phyloP scores from a whole-genome alignment of 2,329 filamentous ascomycete species.

The Stachybotrys chartarum region DNA sequence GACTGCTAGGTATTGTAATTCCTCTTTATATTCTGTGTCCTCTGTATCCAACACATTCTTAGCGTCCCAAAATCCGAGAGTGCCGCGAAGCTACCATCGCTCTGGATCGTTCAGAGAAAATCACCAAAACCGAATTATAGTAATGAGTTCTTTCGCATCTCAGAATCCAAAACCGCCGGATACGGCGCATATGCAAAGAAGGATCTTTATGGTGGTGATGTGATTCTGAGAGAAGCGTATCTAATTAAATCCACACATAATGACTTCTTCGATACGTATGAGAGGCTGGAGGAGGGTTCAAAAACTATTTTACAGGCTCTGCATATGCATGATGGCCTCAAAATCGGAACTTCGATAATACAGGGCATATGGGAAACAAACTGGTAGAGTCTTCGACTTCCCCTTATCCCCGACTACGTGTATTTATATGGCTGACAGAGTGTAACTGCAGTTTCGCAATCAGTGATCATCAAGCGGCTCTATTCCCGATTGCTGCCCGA shows the following conservation, averaged over 20 bases:
- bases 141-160: constrained; percentile 34
- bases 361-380: constrained; percentile 38
- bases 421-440: background rate
- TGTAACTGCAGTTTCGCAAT: constrained; percentile 18
- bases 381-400: constrained; percentile 26
- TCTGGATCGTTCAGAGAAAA: background rate
- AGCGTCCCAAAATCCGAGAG: too few species aligned
- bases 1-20: too few species aligned
- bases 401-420: background rate
- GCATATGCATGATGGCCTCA: constrained; percentile 21
- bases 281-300: constrained; percentile 20
- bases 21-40: too few species aligned
- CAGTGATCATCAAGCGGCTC: constrained; percentile 18
- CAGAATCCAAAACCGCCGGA: constrained; percentile 32
- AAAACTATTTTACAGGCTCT: constrained; percentile 28
- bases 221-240: constrained; percentile 37
- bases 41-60: too few species aligned
- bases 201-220: constrained; percentile 27
- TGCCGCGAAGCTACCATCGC: background rate
- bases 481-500: constrained; percentile 44
- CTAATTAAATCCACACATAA: constrained; percentile 25
- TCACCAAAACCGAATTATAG: constrained; percentile 14
- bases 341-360: constrained; percentile 18
- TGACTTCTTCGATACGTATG: constrained; percentile 27
- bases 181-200: constrained; percentile 38